A percentile compares a stretch with the other conserved stretches of the same genome.
phyloP scores from a whole-genome alignment of 2,329 filamentous ascomycete genomes.

The Davidsoniella eucalypti region DNA sequence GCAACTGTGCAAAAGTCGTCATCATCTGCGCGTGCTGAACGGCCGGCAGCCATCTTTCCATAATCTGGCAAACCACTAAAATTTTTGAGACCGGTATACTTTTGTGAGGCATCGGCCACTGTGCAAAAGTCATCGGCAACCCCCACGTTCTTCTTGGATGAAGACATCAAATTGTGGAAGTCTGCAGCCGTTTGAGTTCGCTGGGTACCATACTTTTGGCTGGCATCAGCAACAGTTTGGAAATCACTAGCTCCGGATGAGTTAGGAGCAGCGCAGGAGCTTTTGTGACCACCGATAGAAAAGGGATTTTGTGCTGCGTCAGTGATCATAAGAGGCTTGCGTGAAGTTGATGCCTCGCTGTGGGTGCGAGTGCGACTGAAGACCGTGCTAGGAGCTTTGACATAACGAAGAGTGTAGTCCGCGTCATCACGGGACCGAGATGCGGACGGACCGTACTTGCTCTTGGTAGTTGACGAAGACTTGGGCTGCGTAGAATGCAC shows the following conservation, averaged over 20 bases:
- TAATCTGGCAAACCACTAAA: too few relatives aligned
- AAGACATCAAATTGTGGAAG: too few relatives aligned
- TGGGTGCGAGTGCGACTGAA: background rate
- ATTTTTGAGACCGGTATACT: background rate
- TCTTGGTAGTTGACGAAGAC: background rate
- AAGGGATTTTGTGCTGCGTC: background rate
- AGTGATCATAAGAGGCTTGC: background rate
- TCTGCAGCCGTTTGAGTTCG: too few relatives aligned
- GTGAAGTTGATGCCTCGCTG: slow-evolving; percentile 2
- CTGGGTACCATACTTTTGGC: slow-evolving; percentile 6
- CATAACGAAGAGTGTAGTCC: background rate
- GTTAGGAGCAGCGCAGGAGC: background rate
- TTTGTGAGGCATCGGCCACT: slow-evolving; percentile 5
- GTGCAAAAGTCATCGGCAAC: slow-evolving; percentile 4
- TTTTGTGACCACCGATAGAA: background rate
- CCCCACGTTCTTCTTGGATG: too few relatives aligned
- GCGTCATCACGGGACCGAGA: slow-evolving; percentile 2
- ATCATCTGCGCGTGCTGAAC: too few relatives aligned
- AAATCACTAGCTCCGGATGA: background rate
- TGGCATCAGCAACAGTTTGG: slow-evolving; percentile 1
- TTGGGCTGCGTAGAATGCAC: background rate
- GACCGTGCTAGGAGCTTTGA: slow-evolving; percentile 9
- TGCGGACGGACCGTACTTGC: slow-evolving; percentile 9
- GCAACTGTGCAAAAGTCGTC: slow-evolving; percentile 6
- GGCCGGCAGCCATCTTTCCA: too few relatives aligned